Evolutionary conservation across 2,329 filamentous ascomycete genomes (phyloP).

Genomic region (Aspergillus persii): DNA sequence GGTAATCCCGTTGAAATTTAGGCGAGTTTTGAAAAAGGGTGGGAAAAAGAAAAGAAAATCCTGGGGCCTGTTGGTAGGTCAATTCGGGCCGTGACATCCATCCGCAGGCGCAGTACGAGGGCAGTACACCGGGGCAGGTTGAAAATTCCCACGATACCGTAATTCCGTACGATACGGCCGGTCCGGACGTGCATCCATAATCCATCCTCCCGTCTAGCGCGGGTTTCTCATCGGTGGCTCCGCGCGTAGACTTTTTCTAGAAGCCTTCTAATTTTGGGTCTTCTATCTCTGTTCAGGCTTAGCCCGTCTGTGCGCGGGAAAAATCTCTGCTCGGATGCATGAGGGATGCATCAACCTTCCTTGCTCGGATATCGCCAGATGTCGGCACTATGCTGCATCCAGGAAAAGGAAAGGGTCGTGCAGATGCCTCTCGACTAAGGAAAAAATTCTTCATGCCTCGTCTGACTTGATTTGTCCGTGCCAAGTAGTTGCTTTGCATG

Average conservation of each 20-base stretch:
- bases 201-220: background rate
- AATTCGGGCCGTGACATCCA: background rate
- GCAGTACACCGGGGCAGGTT: background rate
- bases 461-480: background rate
- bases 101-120: background rate
- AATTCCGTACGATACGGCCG: background rate
- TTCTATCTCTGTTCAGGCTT: background rate
- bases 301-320: conserved; percentile 1
- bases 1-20: background rate
- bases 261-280: conserved; percentile 22
- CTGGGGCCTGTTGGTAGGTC: background rate
- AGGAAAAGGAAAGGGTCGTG: background rate
- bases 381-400: background rate
- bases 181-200: no score
- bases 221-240: conserved; percentile 5
- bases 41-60: background rate
- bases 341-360: background rate
- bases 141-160: background rate
- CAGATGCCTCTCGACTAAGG: no score
- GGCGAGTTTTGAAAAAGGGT: no score
- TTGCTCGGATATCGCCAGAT: background rate
- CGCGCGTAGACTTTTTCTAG: conserved; percentile 17
- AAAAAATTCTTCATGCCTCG: background rate
- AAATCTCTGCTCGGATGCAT: conserved; percentile 2
- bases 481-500: no score